Evolutionary conservation across 108 stramenopile species (phyloP), one percentile per base, ranked within the genome.

Genomic region (Cyclotella kingstonii): DNA sequence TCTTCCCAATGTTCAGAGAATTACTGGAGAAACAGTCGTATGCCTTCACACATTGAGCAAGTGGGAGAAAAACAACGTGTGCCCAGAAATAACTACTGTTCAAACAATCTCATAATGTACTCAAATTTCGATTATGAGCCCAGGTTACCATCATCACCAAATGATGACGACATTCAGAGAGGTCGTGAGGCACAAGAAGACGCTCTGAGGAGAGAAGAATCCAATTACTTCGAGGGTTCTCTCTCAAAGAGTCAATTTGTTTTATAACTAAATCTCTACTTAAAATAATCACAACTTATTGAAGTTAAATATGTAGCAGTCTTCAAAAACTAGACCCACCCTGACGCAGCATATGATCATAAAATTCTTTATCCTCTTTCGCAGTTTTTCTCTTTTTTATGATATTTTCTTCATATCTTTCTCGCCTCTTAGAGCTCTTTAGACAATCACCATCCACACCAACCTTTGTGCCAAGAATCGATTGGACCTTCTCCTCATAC

Each of bases 401-500:
- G 25, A 93, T 74, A 58, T 90, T 89, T 23, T 80, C 83, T 60
- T 89, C 85, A 46, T 84, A 90, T 26, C 76, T 68, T 29, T 81
- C 70, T 14, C 54, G 50, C 61, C 89, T 78, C 60, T 81, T 82
- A 25, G 81, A 77, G 10, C 70, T 76, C 33, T 80, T 63, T 42
- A 72, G 34, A 22, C 21, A 19, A 38, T 54, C 50, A 18, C 41
- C 34, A 9, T 25, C 43, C 17, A 7, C 35, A 6, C 14, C 64
- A 15, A 25, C 36, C 18, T n/a, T n/a, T n/a, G n/a, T n/a, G n/a
- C 19, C 33, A 29, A 64, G 41, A 17, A 85, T 52, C 8, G 87
- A 76, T 28, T 70, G 63, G 9, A 95, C 71, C 62, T 95, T 95
- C 74, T 95, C 89, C 72, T 92, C 94, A 66, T 95, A 95, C 0